These are phyloP conservation scores for Pulveroboletus sp. DNA, from an alignment of 768 basidiomycete genomes.

Conservation along the genomic window DNA sequence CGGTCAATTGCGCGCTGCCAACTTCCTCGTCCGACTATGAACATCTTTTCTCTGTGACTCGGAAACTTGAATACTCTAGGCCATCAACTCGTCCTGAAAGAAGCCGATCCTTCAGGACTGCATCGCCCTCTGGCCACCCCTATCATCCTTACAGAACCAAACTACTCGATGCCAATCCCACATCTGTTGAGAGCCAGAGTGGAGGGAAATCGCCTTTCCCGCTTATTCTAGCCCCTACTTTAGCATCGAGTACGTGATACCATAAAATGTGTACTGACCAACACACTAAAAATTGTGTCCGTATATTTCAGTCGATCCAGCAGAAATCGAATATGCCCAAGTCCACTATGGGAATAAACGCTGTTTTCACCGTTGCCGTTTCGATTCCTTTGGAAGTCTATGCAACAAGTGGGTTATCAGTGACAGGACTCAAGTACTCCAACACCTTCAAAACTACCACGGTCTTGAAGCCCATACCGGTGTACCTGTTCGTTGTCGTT, in stretches of 20 bases:
- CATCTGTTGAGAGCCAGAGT: conserved; percentile 1
- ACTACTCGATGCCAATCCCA: conserved; percentile 13
- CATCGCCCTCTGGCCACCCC: conserved; percentile 10
- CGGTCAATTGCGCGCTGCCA: no score
- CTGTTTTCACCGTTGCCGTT: conserved; percentile 25
- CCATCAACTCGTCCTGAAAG: conserved; percentile 5
- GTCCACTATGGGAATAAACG: conserved; percentile 16
- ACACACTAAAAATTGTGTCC: no score
- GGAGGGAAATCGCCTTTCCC: not conserved
- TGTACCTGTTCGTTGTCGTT: conserved; percentile 15
- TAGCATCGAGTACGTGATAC: no score
- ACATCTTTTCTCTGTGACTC: not conserved
- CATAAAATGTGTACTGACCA: no score
- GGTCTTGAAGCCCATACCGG: conserved; percentile 14
- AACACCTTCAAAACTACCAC: conserved; percentile 27
- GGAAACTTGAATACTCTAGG: not conserved
- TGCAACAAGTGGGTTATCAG: conserved; percentile 27
- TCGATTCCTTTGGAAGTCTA: conserved; percentile 19
- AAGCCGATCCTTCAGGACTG: conserved; percentile 5
- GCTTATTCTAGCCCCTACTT: not conserved
- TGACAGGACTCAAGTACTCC: conserved; percentile 22
- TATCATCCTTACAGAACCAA: conserved; percentile 16
- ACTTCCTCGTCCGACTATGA: no score
- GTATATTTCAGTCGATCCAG: conserved; percentile 7
- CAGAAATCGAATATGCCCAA: conserved; percentile 22